A percentile compares a stretch with the other conserved stretches of the same genome.
phyloP scores from a whole-genome alignment of 1,284 basidiomycete genomes.

The Leucoagaricus sp. region DNA sequence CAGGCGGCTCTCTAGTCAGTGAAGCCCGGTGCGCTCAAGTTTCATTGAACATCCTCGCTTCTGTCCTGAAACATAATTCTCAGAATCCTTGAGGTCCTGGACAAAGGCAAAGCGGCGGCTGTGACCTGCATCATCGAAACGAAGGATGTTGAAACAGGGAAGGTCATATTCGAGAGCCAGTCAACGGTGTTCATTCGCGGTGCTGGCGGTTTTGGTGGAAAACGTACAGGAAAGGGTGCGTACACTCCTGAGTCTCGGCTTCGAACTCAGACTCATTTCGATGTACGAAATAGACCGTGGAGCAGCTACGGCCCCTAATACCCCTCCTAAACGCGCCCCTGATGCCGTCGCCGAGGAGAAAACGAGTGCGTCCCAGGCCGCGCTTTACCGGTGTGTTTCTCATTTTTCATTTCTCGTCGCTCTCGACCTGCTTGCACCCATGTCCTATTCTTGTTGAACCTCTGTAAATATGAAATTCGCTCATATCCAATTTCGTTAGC shows the following conservation, averaged over 20 bases:
- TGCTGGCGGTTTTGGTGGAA: slow-evolving; percentile 94
- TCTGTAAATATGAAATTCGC: slow-evolving; percentile 12
- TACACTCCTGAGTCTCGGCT: slow-evolving; percentile 13
- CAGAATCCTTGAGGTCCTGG: slow-evolving; percentile 78
- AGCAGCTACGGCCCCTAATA: slow-evolving; percentile 83
- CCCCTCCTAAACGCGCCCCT: slow-evolving; percentile 80
- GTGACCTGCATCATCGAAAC: slow-evolving; percentile 82
- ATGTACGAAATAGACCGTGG: slow-evolving; percentile 73
- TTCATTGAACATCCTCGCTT: neutral
- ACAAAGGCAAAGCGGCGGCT: slow-evolving; percentile 92
- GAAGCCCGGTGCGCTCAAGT: slow-evolving; percentile 59
- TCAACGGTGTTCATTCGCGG: slow-evolving; percentile 93
- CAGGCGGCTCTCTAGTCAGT: slow-evolving; percentile 82
- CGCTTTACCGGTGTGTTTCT: slow-evolving; percentile 75
- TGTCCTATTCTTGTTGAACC: too few relatives aligned
- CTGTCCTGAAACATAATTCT: neutral
- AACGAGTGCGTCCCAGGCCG: slow-evolving; percentile 82
- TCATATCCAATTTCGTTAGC: slow-evolving; percentile 35
- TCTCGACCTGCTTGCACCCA: too few relatives aligned
- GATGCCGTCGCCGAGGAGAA: slow-evolving; percentile 88
- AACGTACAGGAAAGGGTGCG: slow-evolving; percentile 78
- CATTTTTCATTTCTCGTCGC: neutral
- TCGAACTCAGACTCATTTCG: neutral
- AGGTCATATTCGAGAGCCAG: slow-evolving; percentile 91
- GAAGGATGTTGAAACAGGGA: slow-evolving; percentile 76